Evolutionary conservation across 2,329 filamentous ascomycete genomes (phyloP), one percentile per base, ranked within the genome.

Genomic region (Rutstroemia sydowiana): DNA sequence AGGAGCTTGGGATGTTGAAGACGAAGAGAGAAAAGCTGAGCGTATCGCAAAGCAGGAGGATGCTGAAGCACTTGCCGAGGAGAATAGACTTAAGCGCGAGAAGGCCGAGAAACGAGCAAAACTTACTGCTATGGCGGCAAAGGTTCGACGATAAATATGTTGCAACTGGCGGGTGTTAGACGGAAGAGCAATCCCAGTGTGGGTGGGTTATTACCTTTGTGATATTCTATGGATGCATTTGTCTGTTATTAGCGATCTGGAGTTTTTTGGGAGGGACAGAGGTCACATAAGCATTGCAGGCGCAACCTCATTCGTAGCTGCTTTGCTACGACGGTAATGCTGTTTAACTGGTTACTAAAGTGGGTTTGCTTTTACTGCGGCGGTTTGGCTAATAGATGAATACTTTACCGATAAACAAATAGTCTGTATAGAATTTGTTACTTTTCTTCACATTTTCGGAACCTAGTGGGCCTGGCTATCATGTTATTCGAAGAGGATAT

Each of bases 1-100:
- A 2, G 85, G 85, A 31, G 66, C 85, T 34, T 84, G 83, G 55
- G 86, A 90, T 59, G 79, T 91, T 48, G 85, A 89, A 55, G 71
- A 76, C 32, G 87, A 92, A 66, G 87, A 92, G 65, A 71, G 74
- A 43, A 65, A 71, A 45, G 84, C 86, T 2, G 77, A 84, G 54
- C 68, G 71, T 28, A 73, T 76, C 50, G 87, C 85, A 21, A 78
- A 78, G 41, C 75, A 76, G 43, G 87, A 91, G 64, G 87, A 91
- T 60, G 72, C 77, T 16, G 72, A 79, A 59, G 81, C 85, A 54
- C 70, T 85, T 59, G 74, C 73, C 2, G 75, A 85, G 39, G 84
- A 86, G 66, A 77, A 73, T 62, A 71, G 69, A 48, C 74, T 80
- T 52, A 85, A 79, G 69, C 72, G 73, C 2, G 80, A 83, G 62